phyloP scores from a whole-genome alignment of 176 grass and related monocot genomes.

The Eremochloa ophiuroides region DNA sequence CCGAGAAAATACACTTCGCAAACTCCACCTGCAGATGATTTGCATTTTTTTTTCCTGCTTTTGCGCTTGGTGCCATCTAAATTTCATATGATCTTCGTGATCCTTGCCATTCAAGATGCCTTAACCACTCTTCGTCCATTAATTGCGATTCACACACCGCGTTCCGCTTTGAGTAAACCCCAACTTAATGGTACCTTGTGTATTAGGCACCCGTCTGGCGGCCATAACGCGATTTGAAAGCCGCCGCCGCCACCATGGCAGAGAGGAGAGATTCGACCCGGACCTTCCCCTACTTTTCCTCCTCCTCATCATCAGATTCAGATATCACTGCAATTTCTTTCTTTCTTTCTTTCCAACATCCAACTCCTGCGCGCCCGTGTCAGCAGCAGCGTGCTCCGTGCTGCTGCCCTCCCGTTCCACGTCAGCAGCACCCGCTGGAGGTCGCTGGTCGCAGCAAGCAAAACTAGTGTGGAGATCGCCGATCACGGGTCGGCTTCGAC shows the following conservation, averaged over 20 bases:
- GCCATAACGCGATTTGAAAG: background rate
- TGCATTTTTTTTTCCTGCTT: no score
- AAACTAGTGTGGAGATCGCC: background rate
- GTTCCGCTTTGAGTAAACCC: background rate
- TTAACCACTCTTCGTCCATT: background rate
- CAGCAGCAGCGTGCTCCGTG: background rate
- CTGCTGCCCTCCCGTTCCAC: background rate
- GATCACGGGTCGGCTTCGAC: background rate
- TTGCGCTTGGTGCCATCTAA: no score
- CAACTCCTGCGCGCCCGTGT: background rate
- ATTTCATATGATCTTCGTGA: background rate
- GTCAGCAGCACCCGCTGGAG: background rate
- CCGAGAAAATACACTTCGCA: no score
- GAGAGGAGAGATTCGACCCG: background rate
- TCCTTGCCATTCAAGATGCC: background rate
- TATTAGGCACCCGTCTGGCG: background rate
- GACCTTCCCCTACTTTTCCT: background rate
- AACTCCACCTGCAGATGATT: no score
- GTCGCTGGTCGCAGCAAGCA: background rate
- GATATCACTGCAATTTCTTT: no score
- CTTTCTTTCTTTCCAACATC: background rate
- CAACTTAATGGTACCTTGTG: background rate
- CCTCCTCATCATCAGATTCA: background rate
- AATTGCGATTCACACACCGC: background rate
- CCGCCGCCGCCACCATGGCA: background rate